Base-by-base conservation (phyloP, 2,329 filamentous ascomycete genomes). In the Scedosporium dehoogii region DNA sequence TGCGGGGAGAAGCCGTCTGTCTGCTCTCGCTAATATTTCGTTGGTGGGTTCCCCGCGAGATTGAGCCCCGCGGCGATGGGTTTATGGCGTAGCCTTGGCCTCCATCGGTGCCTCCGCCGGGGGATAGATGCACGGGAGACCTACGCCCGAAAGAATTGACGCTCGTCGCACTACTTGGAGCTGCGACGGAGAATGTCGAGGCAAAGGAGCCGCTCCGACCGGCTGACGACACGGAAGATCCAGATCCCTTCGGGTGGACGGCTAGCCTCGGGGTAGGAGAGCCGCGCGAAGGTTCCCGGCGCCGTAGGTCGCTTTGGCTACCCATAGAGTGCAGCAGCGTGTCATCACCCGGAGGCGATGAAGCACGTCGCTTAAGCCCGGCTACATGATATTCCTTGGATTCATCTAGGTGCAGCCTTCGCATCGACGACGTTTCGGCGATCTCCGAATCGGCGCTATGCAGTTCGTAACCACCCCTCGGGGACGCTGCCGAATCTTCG, bases 341-440 rank as follows among this genome's bases (percentile, higher is more conserved):
- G 29, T 83, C 81, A 10, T 81, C 80, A 2, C 75, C 73, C 0
- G 77, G 79, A 1, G 82, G 82, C 27, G 82, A 85, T 0, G 81
- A 81, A 1, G 82, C 82, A 46, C 82, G 76, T 57, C 83, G 78
- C 72, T 85, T 85, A 64, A 79, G 78, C 6, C 81, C 80, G 7
- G 72, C 69, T 2, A 76, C 70, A 51, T 79, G 74, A 64, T 73
- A 75, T 27, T 77, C 75, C 60, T 65, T 71, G 55, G 68, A 70
- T 6, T 81, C 81, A 57, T 84, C 81, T 21, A 82, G 75, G 21
- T 79, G 77, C 7, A 83, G 74, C 70, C 73, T 78, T 76, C 69
- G 84, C 69, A 81, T 77, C 68, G 67, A 80, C 66, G 66, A 78
- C 70, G 70, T 79, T 71, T 83, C 81, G 9, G 83, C 81, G 25